Evolutionary conservation across 148 eudicot species (phyloP), one percentile per base, ranked within the genome.

Genomic region (Pouteria glomerata): DNA sequence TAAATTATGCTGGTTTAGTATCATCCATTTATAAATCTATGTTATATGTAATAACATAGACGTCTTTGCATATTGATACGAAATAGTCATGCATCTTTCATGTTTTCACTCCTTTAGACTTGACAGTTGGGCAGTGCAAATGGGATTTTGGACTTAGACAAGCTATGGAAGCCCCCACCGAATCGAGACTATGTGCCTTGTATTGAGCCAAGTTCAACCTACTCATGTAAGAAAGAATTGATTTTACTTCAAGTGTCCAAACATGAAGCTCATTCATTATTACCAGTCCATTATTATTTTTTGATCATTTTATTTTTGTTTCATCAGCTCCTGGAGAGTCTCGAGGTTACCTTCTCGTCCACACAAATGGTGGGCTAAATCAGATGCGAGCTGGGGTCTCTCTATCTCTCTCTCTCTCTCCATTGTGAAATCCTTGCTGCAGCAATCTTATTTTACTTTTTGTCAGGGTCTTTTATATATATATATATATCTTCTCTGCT

Each of bases 341-440:
- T 47, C 77, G 65, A 30, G 85, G 93, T 26, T 94, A 87, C 85
- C 89, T 94, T 69, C 89, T 94, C 80, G 98, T 94, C 66, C 86
- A 94, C 74, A 78, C 97, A 74, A 94, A 94, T 86, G 98, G 98
- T 14, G 98, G 98, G 57, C 96, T 94, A 61, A 94, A 94, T 81
- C 98, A 94, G 84, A 94, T 94, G 98, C 88, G 98, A 73, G 96
- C 97, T 59, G 98, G 98, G 93, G 98, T 94, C 19, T 44, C 85
- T 81, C 29, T 73, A n/a, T n/a, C n/a, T 37, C 58, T 58, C 56
- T 72, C 66, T 65, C 35, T 37, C 53, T 66, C 26, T 68, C 13
- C 16, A 11, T 29, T n/a, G n/a, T n/a, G 1, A 13, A 45, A 4
- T 11, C 41, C 1, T 10, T 39, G 21, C 11, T 23, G 1, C 34